These are phyloP conservation scores for Tolypocladium tropicale DNA, from an alignment of 2,329 filamentous ascomycete genomes.

Conservation along the genomic window DNA sequence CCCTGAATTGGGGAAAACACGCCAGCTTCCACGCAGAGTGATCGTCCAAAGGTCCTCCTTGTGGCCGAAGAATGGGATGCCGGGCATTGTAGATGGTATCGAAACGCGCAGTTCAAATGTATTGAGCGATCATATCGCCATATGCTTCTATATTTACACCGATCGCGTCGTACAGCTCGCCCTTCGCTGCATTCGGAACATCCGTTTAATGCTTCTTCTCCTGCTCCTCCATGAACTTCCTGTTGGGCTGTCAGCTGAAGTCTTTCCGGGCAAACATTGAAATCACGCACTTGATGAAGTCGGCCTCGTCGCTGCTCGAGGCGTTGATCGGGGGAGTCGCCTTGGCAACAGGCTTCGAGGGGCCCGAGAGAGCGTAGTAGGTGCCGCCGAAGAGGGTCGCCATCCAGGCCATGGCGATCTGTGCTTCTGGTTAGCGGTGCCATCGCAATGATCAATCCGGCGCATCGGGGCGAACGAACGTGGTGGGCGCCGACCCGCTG, in stretches of 20 bases:
- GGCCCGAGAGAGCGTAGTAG: slow-evolving; percentile 33
- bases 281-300: slow-evolving; percentile 52
- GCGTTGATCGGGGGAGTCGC: slow-evolving; percentile 51
- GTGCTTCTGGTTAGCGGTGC: slow-evolving; percentile 1
- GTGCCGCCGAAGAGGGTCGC: slow-evolving; percentile 37
- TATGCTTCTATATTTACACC: slow-evolving; percentile 21
- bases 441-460: background rate
- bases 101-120: background rate
- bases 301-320: slow-evolving; percentile 50
- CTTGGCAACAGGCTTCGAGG: slow-evolving; percentile 32
- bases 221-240: slow-evolving; percentile 30
- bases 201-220: slow-evolving; percentile 28
- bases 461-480: slow-evolving; percentile 29
- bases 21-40: too few relatives aligned
- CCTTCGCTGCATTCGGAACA: slow-evolving; percentile 6
- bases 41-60: background rate
- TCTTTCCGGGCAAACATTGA: slow-evolving; percentile 5
- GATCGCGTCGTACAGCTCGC: slow-evolving; percentile 17
- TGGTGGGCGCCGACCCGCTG: slow-evolving; percentile 51
- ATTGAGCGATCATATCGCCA: background rate
- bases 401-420: slow-evolving; percentile 51
- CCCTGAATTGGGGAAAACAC: too few relatives aligned
- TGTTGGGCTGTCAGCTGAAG: slow-evolving; percentile 16
- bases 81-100: background rate
- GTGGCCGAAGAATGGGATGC: too few relatives aligned